Conservation (phyloP, 257 asterid species). For the Solanum etuberosum region DNA sequence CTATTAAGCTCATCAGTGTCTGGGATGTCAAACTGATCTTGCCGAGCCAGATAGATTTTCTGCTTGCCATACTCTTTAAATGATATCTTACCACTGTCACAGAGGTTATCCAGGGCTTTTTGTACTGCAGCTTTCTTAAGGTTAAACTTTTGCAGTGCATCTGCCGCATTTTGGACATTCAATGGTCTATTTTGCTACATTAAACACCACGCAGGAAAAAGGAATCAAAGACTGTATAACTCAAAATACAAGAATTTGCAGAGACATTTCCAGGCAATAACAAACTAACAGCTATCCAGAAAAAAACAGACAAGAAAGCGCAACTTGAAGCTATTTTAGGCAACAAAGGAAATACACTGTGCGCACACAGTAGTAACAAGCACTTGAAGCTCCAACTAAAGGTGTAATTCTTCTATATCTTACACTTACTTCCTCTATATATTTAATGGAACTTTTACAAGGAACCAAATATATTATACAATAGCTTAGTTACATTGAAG, state of each 20-base stretch:
- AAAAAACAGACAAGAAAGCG: background rate
- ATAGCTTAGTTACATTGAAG: background rate
- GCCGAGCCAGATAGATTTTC: conserved; percentile 85
- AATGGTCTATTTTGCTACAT: conserved; percentile 46
- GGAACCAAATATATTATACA: background rate
- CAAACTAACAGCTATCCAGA: background rate
- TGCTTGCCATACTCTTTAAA: conserved; percentile 95
- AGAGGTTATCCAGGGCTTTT: conserved; percentile 43
- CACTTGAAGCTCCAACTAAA: background rate
- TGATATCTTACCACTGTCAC: conserved; percentile 39
- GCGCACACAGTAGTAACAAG: background rate
- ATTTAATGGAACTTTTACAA: background rate
- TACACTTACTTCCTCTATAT: background rate
- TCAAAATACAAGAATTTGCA: background rate
- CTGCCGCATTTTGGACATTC: conserved; percentile 48
- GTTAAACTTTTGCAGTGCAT: conserved; percentile 45
- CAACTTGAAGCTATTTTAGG: background rate
- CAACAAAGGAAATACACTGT: background rate
- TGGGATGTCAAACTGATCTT: conserved; percentile 92
- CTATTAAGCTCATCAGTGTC: conserved; percentile 70
- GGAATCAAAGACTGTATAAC: background rate
- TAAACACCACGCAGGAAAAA: background rate
- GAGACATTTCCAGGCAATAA: background rate
- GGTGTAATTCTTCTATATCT: background rate
- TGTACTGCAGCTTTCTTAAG: conserved; percentile 46